These are phyloP conservation scores for Eimeria sp. DNA, from an alignment of 169 alveolate species.

Conservation along the genomic window DNA sequence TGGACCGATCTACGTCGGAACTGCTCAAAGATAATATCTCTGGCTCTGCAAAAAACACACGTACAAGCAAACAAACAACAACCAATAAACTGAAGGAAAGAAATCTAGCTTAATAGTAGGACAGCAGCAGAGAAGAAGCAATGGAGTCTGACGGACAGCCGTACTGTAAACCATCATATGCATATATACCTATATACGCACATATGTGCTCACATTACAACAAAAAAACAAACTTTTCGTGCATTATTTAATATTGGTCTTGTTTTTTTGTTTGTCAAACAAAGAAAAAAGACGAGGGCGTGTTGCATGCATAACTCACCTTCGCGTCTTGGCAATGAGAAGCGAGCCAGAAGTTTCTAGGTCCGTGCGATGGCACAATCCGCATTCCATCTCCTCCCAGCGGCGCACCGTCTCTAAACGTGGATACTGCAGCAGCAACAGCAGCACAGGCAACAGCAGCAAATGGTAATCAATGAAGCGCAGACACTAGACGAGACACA, in stretches of 20 bases:
- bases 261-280: too few species aligned
- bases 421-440: conserved; percentile 83
- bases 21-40: conserved; percentile 88
- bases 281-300: too few species aligned
- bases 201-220: too few species aligned
- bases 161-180: too few species aligned
- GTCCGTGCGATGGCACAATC: conserved; percentile 89
- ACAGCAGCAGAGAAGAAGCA: too few species aligned
- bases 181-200: too few species aligned
- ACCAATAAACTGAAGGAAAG: neutral
- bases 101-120: neutral
- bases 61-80: too few species aligned
- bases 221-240: too few species aligned
- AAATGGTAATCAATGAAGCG: neutral
- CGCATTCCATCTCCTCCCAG: conserved; percentile 90
- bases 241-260: too few species aligned
- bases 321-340: conserved; percentile 87
- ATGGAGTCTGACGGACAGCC: too few species aligned
- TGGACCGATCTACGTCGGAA: conserved; percentile 87
- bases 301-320: neutral
- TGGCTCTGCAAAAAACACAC: conserved; percentile 68
- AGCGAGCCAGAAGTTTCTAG: conserved; percentile 89
- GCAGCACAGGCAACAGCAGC: conserved; percentile 19
- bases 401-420: conserved; percentile 86
- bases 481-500: neutral